Conservation (phyloP, 768 basidiomycete species). For the Leccinum olivaceopallidum region DNA sequence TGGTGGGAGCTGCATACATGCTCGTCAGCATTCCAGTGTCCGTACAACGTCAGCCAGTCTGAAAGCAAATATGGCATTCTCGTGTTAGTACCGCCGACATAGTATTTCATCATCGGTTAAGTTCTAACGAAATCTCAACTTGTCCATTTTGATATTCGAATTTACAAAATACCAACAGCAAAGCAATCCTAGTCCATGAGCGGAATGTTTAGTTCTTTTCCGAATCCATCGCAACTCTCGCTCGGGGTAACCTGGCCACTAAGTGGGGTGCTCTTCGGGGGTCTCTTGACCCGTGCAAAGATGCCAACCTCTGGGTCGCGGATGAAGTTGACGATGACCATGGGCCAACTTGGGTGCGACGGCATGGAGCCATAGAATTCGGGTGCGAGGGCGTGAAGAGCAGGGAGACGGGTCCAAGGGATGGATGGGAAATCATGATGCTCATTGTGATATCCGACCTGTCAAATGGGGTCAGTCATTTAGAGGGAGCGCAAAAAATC, state of each 20-base stretch:
- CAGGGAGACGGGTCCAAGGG: slow-evolving; percentile 91
- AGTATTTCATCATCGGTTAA: neutral
- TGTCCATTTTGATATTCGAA: slow-evolving; percentile 11
- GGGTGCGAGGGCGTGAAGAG: slow-evolving; percentile 77
- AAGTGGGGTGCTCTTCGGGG: slow-evolving; percentile 39
- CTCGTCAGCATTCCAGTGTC: slow-evolving; percentile 13
- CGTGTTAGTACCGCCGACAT: slow-evolving; percentile 3
- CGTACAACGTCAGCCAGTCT: slow-evolving; percentile 5
- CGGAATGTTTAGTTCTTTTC: slow-evolving; percentile 19
- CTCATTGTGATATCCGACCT: slow-evolving; percentile 99
- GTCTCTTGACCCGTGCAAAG: slow-evolving; percentile 82
- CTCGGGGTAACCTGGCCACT: slow-evolving; percentile 22
- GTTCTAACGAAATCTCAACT: neutral
- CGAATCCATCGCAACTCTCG: slow-evolving; percentile 6
- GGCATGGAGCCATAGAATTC: slow-evolving; percentile 92
- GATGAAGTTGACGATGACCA: slow-evolving; percentile 94
- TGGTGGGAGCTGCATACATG: slow-evolving; percentile 17
- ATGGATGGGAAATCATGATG: slow-evolving; percentile 99
- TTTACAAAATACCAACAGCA: slow-evolving; percentile 20
- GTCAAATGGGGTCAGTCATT: slow-evolving; percentile 4
- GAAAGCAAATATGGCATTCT: slow-evolving; percentile 16
- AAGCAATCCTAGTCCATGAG: slow-evolving; percentile 8
- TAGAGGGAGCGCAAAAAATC: neutral
- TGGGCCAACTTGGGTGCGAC: slow-evolving; percentile 89
- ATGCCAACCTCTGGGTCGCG: slow-evolving; percentile 87